Conservation (phyloP, 164 flowering plant genomes). For the Umbilicus rupestris region DNA sequence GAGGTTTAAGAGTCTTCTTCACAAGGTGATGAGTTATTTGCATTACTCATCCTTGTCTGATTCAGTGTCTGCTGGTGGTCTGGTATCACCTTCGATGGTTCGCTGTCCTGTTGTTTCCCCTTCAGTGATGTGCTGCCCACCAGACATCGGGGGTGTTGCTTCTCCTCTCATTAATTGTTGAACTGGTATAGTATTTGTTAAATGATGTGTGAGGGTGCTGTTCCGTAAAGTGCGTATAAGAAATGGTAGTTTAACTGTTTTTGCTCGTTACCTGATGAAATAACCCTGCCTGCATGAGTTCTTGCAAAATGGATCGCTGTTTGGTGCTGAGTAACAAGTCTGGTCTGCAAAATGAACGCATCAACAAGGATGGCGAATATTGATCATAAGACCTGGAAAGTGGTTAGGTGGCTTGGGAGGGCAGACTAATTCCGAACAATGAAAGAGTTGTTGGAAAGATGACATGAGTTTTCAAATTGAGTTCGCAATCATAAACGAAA, state of each 20-base stretch:
- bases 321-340: not conserved
- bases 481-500: too few relatives aligned
- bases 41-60: conserved; percentile 1
- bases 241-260: not conserved
- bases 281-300: not conserved
- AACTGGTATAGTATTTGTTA: not conserved
- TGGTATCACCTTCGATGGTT: not conserved
- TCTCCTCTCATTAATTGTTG: conserved; percentile 1
- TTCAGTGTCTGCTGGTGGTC: conserved; percentile 1
- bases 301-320: not conserved
- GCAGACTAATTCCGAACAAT: not conserved
- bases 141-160: not conserved
- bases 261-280: not conserved
- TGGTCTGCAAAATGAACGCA: not conserved
- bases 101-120: not conserved
- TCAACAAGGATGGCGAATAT: not conserved
- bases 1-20: not conserved
- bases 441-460: too few relatives aligned
- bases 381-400: not conserved
- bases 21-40: not conserved
- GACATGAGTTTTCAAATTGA: too few relatives aligned
- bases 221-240: not conserved
- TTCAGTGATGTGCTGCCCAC: not conserved
- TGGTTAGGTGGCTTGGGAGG: not conserved
- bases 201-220: not conserved